Evolutionary conservation across 169 alveolate species (phyloP), one percentile per base, ranked within the genome.

Genomic region (Eimeria praecox): DNA sequence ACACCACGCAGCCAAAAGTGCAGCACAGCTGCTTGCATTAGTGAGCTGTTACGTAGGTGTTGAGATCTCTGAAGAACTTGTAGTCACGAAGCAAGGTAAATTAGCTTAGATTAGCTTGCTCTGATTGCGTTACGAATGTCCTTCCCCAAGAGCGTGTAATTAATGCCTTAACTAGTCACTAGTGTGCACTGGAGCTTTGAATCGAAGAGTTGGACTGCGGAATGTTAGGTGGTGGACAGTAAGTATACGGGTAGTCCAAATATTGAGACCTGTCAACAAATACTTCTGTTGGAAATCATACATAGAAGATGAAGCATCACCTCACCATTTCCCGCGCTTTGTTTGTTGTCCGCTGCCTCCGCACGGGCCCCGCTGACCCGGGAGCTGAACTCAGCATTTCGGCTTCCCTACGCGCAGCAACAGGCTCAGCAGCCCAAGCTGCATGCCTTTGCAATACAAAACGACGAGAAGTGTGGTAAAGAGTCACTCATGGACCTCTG

Each of bases 341-440:
- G 91, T 83, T 30, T 24, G 91, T 49, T 46, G 75, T 46, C 3
- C 52, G 75, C 10, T 33, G 73, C 12, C 52, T 52, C 22, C 42
- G 38, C 73, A 30, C 75, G 52, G 75, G 73, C 54, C 54, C 16
- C 91, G 24, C 33, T 35, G 91, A 46, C 75, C 2, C 52, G 69
- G 91, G 42, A 35, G 75, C 91, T 52, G 75, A 46, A 38, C 33
- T 83, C 52, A 22, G 33, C 52, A 33, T 8, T 83, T 83, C 75
- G 52, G 91, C 91, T 33, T 35, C 75, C 91, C 91, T 83, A 83
- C 73, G 75, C 75, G 91, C 75, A 83, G 75, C 75, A 83, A 44
- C 69, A 83, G 73, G 56, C 75, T 49, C 91, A 33, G 59, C 75
- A 35, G 91, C 75, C 75, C 35, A 30, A 14, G 91, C 91, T 52